Evolutionary conservation across 495 filamentous ascomycete species (phyloP).

Genomic region (Podospora pseudopauciseta): DNA sequence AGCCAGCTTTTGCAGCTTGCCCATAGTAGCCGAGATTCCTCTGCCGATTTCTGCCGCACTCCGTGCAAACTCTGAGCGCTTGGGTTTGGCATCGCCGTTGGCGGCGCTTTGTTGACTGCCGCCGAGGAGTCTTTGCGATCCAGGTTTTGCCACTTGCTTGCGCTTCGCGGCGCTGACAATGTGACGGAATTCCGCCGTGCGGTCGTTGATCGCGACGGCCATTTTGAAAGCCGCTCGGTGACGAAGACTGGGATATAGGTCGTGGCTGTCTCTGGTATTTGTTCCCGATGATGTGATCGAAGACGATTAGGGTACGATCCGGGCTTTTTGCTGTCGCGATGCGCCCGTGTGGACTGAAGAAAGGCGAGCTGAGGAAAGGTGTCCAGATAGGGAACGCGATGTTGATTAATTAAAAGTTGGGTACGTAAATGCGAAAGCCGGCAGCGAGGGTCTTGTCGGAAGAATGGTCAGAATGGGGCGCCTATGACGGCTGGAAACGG

Average conservation of each 20-base stretch:
- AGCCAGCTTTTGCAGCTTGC: constrained; percentile 86
- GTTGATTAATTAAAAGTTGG: constrained; percentile 4
- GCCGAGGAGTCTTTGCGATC: constrained; percentile 71
- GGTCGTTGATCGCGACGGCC: constrained; percentile 86
- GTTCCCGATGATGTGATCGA: not conserved
- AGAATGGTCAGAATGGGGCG: not conserved
- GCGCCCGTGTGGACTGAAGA: not conserved
- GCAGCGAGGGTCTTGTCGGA: not conserved
- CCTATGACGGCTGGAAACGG: not conserved
- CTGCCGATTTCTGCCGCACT: constrained; percentile 85
- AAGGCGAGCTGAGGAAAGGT: not conserved
- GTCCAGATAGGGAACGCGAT: not conserved
- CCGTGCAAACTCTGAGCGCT: constrained; percentile 77
- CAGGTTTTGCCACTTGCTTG: constrained; percentile 64
- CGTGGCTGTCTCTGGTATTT: not conserved
- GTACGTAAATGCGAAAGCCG: constrained; percentile 1
- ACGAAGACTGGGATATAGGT: not conserved
- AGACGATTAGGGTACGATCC: not conserved
- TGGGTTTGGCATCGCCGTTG: constrained; percentile 56
- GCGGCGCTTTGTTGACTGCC: constrained; percentile 73
- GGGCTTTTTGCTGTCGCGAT: not conserved
- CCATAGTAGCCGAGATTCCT: constrained; percentile 87
- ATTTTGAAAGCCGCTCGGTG: constrained; percentile 28
- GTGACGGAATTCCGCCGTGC: constrained; percentile 88
- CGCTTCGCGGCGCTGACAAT: constrained; percentile 82